Base-by-base conservation (phyloP, 306 rosid genomes). In the Styphnolobium japonicum region DNA sequence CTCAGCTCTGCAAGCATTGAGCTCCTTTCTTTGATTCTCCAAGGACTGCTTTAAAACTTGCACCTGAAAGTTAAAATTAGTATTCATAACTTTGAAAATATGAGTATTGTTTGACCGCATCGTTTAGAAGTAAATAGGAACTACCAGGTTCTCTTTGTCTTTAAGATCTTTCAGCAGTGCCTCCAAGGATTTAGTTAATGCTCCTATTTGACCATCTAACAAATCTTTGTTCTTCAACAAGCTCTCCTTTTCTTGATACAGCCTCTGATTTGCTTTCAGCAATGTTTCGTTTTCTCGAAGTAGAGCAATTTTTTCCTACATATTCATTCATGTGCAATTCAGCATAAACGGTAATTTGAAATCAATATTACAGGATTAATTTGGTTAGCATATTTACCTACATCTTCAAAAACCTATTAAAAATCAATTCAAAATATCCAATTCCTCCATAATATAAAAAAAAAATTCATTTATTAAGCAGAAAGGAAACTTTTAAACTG, bases 131-230 rank as follows among this genome's bases (percentile, higher is more conserved):
- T 31, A 43, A 40, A 73, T 70, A 16, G 48, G 40, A 81, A 83
- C 43, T 92, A 95, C 98, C 91, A 52, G 83, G 82, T 75, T 87
- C 71, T 93, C 97, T 86, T 85, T 92, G 63, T 92, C 90, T 76
- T 90, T 90, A 67, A 95, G 87, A 79, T 91, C 98, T 82, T 87
- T 90, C 75, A 90, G 92, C 83, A 88, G 77, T 80, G 82, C 90
- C 68, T 86, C 96, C 72, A 90, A 83, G 52, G 95, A 87, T 88
- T 86, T 95, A 71, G 89, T 82, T 66, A 95, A 80, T 23, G 89
- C 85, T 62, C 79, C 83, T 69, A 87, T 84, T 89, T 88, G 92
- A 80, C 86, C 86, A 65, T 90, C 84, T 19, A 89, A 86, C 77
- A 86, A 87, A 67, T 86, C 88, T 90, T 88, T 95, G 67, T 75